Percentiles rank a stretch among this genome's conserved stretches.
Evolutionary conservation across 2,329 filamentous ascomycete species (phyloP).

Genomic region (Clarireedia sp.): DNA sequence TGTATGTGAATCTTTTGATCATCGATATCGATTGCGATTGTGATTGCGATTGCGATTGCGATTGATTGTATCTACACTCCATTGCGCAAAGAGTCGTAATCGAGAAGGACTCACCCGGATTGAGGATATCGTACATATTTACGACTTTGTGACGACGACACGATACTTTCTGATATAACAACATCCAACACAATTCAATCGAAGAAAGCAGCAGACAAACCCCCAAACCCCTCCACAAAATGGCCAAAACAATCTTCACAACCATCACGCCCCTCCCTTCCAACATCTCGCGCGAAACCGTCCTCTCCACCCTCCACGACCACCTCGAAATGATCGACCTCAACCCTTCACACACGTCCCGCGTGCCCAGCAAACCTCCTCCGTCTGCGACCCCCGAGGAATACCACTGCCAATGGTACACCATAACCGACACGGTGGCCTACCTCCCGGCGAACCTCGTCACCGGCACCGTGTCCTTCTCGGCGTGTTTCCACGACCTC

Average conservation of each 20-base stretch:
- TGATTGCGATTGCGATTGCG: no score
- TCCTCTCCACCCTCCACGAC: conserved; percentile 67
- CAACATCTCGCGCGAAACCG: conserved; percentile 57
- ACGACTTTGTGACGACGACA: no score
- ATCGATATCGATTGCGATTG: no score
- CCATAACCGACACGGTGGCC: conserved; percentile 65
- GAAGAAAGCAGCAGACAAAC: neutral
- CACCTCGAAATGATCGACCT: conserved; percentile 81
- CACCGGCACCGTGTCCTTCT: conserved; percentile 65
- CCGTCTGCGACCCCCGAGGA: conserved; percentile 63
- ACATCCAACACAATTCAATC: neutral
- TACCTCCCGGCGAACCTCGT: conserved; percentile 61
- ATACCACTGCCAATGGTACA: conserved; percentile 67
- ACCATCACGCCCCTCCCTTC: conserved; percentile 70
- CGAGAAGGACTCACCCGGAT: no score
- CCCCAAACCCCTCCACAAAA: conserved; percentile 5
- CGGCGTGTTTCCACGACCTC: conserved; percentile 71
- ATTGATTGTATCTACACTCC: no score
- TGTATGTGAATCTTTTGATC: no score
- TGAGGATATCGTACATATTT: no score
- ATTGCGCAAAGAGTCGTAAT: no score
- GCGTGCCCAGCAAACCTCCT: conserved; percentile 60
- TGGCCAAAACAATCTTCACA: conserved; percentile 55
- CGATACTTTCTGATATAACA: no score
- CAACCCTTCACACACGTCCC: conserved; percentile 49